Evolutionary conservation across 805 yeast species (phyloP), one percentile per base, ranked within the genome.

Genomic region (Suhomyces sp.): DNA sequence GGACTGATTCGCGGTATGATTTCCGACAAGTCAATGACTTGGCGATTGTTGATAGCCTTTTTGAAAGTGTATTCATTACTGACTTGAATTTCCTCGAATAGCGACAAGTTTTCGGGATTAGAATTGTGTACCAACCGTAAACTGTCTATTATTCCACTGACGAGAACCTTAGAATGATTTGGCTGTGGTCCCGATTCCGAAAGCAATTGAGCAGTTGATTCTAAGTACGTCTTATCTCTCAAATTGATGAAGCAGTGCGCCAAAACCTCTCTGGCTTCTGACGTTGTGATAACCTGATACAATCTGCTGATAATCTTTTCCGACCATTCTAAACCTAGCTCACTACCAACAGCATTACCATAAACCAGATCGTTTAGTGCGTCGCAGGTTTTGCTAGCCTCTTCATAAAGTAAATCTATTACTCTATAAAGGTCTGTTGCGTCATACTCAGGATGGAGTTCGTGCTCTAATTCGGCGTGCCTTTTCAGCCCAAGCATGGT

Each of bases 71-170:
- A 49, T 9, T 60, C 62, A 6, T 63, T 25, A 40, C 57, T 44
- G 9, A 61, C 47, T 25, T 60, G 54, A 8, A 71, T 57, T 2
- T 66, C 70, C 15, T 60, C 57, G 47, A 69, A 64, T 43, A 70
- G 46, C 1, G 59, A 43, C 15, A 53, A 46, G 35, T 66, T 65
- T 5, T 47, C 8, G 9, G 47, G 45, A 19, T 61, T 53, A 1
- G 51, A 15, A 3, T 27, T 25, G 39, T 66, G 56, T 3, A 40
- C 17, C 1, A 70, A 17, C 41, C 52, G 51, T 15, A 84, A 53
- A 53, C 77, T 78, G 64, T 86, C 92, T 22, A 85, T 77, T 1
- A 86, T 71, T 1, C 92, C 94, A 60, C 88, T 83, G 6, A 85
- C 73, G 20, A 84, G 63, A 1, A 82, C 71, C 45, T 53, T 52